phyloP scores from a whole-genome alignment of 1,139 yeast genomes.

The Suhomyces ambrosiae region DNA sequence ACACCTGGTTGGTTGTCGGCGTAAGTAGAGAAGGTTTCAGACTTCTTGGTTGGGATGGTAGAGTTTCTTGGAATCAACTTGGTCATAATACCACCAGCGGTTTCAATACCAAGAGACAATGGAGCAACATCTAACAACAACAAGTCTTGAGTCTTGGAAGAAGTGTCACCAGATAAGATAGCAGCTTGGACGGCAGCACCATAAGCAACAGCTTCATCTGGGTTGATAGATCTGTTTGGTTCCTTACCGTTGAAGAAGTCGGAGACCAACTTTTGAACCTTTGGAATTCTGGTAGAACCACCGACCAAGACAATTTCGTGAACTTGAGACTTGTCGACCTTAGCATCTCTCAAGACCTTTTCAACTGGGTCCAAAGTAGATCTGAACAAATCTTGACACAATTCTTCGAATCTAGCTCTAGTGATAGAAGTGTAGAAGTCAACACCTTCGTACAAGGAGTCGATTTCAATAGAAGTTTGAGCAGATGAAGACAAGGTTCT shows the following conservation, averaged over 20 bases:
- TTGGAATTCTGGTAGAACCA: constrained; percentile 47
- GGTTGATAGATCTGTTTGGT: constrained; percentile 43
- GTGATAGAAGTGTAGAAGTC: constrained; percentile 44
- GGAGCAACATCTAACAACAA: constrained; percentile 91
- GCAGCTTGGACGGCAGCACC: constrained; percentile 77
- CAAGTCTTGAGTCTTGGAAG: constrained; percentile 80
- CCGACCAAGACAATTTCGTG: constrained; percentile 44
- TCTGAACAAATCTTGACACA: constrained; percentile 43
- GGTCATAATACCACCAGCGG: constrained; percentile 98
- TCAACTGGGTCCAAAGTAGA: constrained; percentile 44
- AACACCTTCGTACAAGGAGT: constrained; percentile 41
- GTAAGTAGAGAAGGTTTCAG: constrained; percentile 95
- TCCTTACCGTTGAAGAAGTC: constrained; percentile 47
- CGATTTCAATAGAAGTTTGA: constrained; percentile 42
- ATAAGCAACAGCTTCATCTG: constrained; percentile 48
- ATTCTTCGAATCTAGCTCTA: constrained; percentile 45
- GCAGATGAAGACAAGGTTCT: constrained; percentile 43
- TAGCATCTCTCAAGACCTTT: constrained; percentile 43
- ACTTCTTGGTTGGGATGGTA: constrained; percentile 94
- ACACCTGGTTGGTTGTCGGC: constrained; percentile 98
- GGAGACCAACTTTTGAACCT: constrained; percentile 42
- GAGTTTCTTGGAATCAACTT: constrained; percentile 96
- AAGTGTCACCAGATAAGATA: constrained; percentile 85
- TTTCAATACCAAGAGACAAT: constrained; percentile 93
- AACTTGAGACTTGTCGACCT: constrained; percentile 40